phyloP scores from a whole-genome alignment of 306 rosid genomes.

The barrel medic (Medicago truncatula) region MtrunA17r5.0-ANR NC_053044.1:42202501-42203000 shows the following conservation, averaged over 20 bases:
- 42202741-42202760: conserved; percentile 27
- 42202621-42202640: conserved; percentile 79
- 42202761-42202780: conserved; percentile 9
- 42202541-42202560: conserved; percentile 23
- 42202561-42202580: conserved; percentile 22
- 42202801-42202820: conserved; percentile 43
- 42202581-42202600: conserved; percentile 43
- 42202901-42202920: conserved; percentile 99
- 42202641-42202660: conserved; percentile 75
- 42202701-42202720: conserved; percentile 33
- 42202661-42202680: conserved; percentile 50
- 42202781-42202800: conserved; percentile 27
- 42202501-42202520: conserved; percentile 27
- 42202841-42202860: conserved; percentile 79
- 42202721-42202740: conserved; percentile 20
- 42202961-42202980: conserved; percentile 99
- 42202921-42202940: conserved; percentile 64
- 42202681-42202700: conserved; percentile 27
- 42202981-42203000: conserved; percentile 99
- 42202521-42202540: conserved; percentile 19
- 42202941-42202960: conserved; percentile 80
- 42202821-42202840: conserved; percentile 81
- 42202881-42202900: conserved; percentile 90
- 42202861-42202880: conserved; percentile 71
- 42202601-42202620: conserved; percentile 76